Evolutionary conservation across 108 stramenopile genomes (phyloP).

Genomic region (Skeletonema costatum): DNA sequence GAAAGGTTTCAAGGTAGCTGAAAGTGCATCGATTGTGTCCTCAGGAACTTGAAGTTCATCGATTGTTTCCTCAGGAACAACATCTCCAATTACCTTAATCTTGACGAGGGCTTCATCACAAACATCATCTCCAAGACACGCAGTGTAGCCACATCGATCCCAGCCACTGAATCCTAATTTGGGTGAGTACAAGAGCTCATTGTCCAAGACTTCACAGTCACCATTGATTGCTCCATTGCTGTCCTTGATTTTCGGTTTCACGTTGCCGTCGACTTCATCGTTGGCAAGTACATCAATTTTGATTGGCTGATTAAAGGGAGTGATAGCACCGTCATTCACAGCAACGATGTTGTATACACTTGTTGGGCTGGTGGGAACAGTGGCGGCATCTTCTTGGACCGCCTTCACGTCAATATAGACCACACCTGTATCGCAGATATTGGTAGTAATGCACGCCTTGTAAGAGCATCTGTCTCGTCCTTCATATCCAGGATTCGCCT

Average conservation of each 20-base stretch:
- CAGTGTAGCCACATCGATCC: conserved; percentile 33
- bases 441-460: conserved; percentile 14
- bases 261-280: conserved; percentile 13
- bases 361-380: background rate
- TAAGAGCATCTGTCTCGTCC: conserved; percentile 25
- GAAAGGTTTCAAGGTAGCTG: background rate
- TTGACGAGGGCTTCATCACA: conserved; percentile 38
- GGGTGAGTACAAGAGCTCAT: conserved; percentile 35
- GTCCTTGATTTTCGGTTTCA: conserved; percentile 1
- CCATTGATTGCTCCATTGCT: conserved; percentile 15
- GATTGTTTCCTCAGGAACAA: background rate
- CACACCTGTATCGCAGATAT: conserved; percentile 23
- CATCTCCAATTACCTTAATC: conserved; percentile 15
- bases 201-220: conserved; percentile 15
- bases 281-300: conserved; percentile 31
- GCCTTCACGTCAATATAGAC: conserved; percentile 1
- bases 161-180: conserved; percentile 14
- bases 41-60: background rate
- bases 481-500: conserved; percentile 7
- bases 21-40: too few species aligned
- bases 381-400: background rate
- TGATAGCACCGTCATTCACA: conserved; percentile 19
- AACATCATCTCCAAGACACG: conserved; percentile 20
- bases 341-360: conserved; percentile 12
- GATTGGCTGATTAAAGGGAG: conserved; percentile 19